A percentile compares a stretch with the other conserved stretches of the same genome.
phyloP scores from a whole-genome alignment of 1,284 basidiomycete genomes.

The Ustilago shanxiensis region DNA sequence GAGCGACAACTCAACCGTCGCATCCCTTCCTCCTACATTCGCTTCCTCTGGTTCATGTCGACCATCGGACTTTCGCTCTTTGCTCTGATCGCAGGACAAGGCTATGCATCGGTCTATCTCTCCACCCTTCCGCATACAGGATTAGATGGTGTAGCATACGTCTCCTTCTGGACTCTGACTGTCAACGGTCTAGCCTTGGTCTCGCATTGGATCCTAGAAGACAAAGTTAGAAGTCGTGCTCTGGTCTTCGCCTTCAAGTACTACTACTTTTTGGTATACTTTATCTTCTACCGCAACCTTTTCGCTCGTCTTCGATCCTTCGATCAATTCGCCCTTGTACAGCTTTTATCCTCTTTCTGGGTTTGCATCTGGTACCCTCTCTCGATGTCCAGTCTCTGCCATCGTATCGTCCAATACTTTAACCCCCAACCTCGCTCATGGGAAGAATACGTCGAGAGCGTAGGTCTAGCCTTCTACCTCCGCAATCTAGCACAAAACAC shows the following conservation, averaged over 20 bases:
- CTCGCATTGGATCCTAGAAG: conserved; percentile 73
- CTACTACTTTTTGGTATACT: conserved; percentile 71
- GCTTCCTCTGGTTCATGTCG: conserved; percentile 75
- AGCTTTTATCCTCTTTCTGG: conserved; percentile 73
- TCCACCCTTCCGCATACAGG: conserved; percentile 74
- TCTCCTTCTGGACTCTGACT: conserved; percentile 74
- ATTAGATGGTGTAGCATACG: conserved; percentile 74
- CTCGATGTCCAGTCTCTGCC: conserved; percentile 73
- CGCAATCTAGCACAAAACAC: conserved; percentile 75
- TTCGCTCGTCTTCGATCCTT: conserved; percentile 69
- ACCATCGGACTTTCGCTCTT: conserved; percentile 74
- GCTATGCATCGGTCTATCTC: conserved; percentile 74
- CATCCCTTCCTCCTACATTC: conserved; percentile 74
- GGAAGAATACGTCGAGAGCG: conserved; percentile 73
- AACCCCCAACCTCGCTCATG: conserved; percentile 72
- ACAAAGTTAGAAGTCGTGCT: conserved; percentile 73
- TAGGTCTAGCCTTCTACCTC: conserved; percentile 73
- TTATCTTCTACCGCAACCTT: conserved; percentile 72
- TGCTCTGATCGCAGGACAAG: conserved; percentile 75
- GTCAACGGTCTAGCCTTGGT: conserved; percentile 73
- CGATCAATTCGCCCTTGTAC: conserved; percentile 73
- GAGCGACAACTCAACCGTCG: conserved; percentile 71
- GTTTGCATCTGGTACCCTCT: conserved; percentile 74
- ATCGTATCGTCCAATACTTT: conserved; percentile 71
- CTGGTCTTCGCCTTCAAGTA: conserved; percentile 74